Base-by-base conservation (phyloP, 73 alveolate species). In the Paraurostyla sp. region DNA sequence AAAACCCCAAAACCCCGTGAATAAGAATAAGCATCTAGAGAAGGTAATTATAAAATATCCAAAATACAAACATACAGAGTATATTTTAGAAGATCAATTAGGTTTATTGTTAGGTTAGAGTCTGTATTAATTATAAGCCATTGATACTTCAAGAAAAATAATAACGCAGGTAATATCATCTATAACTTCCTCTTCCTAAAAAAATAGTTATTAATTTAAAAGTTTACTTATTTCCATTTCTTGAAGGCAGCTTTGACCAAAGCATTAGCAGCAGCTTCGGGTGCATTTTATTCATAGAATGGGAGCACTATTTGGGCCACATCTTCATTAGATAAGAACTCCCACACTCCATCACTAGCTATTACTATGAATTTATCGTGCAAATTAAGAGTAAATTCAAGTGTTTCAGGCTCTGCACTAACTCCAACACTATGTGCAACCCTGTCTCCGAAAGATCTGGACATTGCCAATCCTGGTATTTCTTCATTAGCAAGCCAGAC, bases 321-420 rank as follows among this genome's bases (percentile, higher is more conserved):
- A 83, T 96, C 99, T 63, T 94, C 95, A 86, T 96, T 96, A 0
- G 97, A 80, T 46, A 96, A 87, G 90, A 96, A 96, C 82, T 96
- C 99, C 97, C 98, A 96, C 33, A 96, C 95, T 43, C 99, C 99
- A 87, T 94, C 99, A 90, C 98, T 92, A 22, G 98, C 99, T 63
- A 96, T 89, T 42, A 96, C 88, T 48, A 96, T 92, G 87, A 90
- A 96, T 73, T 92, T 85, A 88, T 96, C 97, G 57, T 96, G 92
- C 15, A 86, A 75, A 33, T 76, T 35, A 40, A 95, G 87, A 36
- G 88, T 82, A 80, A 50, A 91, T 60, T 90, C 97, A 35, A 62
- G 85, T 59, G 88, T 78, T 69, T 95, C 97, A 46, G 99, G 98
- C 36, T 96, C 98, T 29, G 92, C 76, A 50, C 83, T 42, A 32